Percentiles rank a stretch among this genome's conserved stretches.
Conservation (phyloP, 805 yeast genomes). For the Candida maltosa region DNA sequence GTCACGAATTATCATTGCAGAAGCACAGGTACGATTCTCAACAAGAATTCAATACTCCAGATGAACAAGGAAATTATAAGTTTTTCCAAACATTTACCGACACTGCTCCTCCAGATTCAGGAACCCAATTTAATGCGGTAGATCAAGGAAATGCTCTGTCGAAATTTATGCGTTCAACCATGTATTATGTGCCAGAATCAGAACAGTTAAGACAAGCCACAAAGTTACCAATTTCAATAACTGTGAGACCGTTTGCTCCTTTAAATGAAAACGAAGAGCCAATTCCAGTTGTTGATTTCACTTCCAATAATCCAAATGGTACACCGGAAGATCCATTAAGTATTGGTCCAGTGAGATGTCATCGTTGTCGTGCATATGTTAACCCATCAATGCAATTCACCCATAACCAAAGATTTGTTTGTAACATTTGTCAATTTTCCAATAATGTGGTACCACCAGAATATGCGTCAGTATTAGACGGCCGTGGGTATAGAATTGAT, state of each 20-base stretch:
- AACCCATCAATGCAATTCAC: slow-evolving; percentile 78
- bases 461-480: slow-evolving; percentile 61
- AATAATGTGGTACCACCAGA: slow-evolving; percentile 66
- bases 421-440: slow-evolving; percentile 81
- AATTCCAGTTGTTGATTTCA: slow-evolving; percentile 68
- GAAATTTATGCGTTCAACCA: slow-evolving; percentile 68
- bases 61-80: slow-evolving; percentile 31
- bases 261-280: slow-evolving; percentile 45
- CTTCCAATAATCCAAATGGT: slow-evolving; percentile 9
- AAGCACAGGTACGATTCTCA: slow-evolving; percentile 19
- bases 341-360: slow-evolving; percentile 80
- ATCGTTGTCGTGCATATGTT: slow-evolving; percentile 85
- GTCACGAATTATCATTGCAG: slow-evolving; percentile 8
- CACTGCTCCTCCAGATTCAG: slow-evolving; percentile 80
- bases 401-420: slow-evolving; percentile 60
- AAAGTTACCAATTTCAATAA: slow-evolving; percentile 75
- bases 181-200: slow-evolving; percentile 78
- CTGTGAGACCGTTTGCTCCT: slow-evolving; percentile 83
- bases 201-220: slow-evolving; percentile 68
- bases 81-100: slow-evolving; percentile 71
- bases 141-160: slow-evolving; percentile 90
- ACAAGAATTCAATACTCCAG: slow-evolving; percentile 18
- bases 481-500: slow-evolving; percentile 62
- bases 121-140: slow-evolving; percentile 60
- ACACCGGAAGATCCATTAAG: slow-evolving; percentile 20